phyloP scores from a whole-genome alignment of 2,329 filamentous ascomycete genomes.

The Polychaeton citri region DNA sequence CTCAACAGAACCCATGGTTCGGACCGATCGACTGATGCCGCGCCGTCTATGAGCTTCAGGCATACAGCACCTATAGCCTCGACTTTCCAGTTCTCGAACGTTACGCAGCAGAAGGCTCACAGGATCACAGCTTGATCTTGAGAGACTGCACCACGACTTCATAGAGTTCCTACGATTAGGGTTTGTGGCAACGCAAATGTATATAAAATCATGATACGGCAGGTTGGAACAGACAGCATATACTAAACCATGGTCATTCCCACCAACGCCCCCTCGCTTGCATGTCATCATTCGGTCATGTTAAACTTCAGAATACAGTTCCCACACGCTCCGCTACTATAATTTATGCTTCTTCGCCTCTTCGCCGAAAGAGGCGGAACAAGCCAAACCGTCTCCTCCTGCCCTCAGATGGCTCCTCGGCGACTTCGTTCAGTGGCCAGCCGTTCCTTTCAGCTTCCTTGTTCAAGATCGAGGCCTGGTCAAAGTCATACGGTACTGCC shows the following conservation, averaged over 20 bases:
- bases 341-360: background rate
- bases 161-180: too few species aligned
- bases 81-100: background rate
- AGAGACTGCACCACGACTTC: too few species aligned
- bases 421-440: conserved; percentile 9
- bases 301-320: too few species aligned
- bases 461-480: conserved; percentile 28
- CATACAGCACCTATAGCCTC: background rate
- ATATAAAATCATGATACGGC: too few species aligned
- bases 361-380: conserved; percentile 6
- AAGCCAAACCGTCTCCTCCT: conserved; percentile 15
- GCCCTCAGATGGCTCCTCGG: background rate
- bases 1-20: too few species aligned
- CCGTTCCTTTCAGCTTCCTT: conserved; percentile 22
- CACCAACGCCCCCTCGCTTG: too few species aligned
- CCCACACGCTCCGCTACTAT: too few species aligned
- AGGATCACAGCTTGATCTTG: background rate
- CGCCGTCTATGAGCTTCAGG: too few species aligned
- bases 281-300: too few species aligned
- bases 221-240: conserved; percentile 1
- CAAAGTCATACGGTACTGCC: conserved; percentile 29
- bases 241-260: background rate
- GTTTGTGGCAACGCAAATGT: too few species aligned
- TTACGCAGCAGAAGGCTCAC: too few species aligned
- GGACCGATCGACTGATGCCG: too few species aligned